Evolutionary conservation across 306 rosid genomes (phyloP), one percentile per base, ranked within the genome.

Genomic region (Quercus suber): DNA sequence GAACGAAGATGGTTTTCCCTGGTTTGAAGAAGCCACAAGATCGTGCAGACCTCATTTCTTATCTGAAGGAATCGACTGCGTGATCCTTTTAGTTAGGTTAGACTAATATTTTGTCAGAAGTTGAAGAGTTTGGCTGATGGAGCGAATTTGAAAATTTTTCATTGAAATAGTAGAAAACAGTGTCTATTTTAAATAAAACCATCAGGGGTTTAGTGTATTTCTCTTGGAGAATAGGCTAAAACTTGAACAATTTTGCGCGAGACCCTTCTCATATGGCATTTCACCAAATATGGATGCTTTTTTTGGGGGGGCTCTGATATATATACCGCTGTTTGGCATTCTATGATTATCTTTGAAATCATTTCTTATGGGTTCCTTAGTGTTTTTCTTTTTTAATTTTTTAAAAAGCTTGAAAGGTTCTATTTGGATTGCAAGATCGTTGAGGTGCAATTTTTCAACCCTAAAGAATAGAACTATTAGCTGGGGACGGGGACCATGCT

Each of bases 1-100:
- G 82, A 45, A 78, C 82, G 3, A 78, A 78, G 82, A 78, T 71
- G 82, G 82, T 43, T 27, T 78, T 78, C 20, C 82, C 82, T 55
- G 82, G 82, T 56, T 64, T 78, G 35, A 78, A 78, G 82, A 78
- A 78, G 35, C 82, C 77, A 11, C 76, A 78, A 31, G 76, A 78
- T 0, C 82, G 82, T 56, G 82, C 72, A 0, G 77, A 78, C 55
- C 82, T 78, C 52, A 78, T 78, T 71, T 30, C 70, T 37, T 78
- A 78, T 20, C 60, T 78, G 71, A 78, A 78, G 71, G 71, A 77
- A 33, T 31, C 53, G 2, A 77, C 80, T 51, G 53, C 65, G n/a
- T 35, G 30, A 33, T 28, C 37, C 61, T 56, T 76, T 65, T 56
- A 6, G 20, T 35, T 21, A 28, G 17, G 27, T 35, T 33, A 17